Evolutionary conservation across 192 early-diverging fungal species (phyloP).

Genomic region (Coemansia erecta): DNA sequence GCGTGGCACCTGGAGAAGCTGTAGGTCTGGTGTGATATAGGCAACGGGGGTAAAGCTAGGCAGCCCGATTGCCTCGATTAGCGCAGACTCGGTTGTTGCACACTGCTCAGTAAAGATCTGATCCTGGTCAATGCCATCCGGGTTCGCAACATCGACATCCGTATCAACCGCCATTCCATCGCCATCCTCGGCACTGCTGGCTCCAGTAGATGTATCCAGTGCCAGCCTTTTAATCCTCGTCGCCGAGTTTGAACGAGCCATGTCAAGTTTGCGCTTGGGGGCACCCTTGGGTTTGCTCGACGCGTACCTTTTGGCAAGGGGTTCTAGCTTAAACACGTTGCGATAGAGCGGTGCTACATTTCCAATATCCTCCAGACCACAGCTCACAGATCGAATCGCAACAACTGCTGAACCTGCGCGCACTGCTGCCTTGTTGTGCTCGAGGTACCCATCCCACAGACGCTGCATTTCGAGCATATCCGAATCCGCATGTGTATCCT

Average conservation of each 20-base stretch:
- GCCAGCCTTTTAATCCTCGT: conserved; percentile 7
- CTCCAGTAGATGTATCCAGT: background rate
- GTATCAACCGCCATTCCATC: conserved; percentile 3
- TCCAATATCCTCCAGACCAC: conserved; percentile 41
- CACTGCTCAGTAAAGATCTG: conserved; percentile 13
- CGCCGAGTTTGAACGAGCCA: conserved; percentile 7
- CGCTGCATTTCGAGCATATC: conserved; percentile 13
- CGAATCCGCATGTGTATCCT: background rate
- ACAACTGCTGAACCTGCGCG: conserved; percentile 6
- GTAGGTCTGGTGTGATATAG: conserved; percentile 27
- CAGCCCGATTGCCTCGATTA: conserved; percentile 13
- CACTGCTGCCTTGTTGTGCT: background rate
- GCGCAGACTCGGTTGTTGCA: conserved; percentile 9
- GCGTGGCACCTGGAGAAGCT: conserved; percentile 33
- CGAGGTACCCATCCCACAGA: conserved; percentile 15
- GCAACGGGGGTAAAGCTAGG: conserved; percentile 22
- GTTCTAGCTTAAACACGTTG: conserved; percentile 22
- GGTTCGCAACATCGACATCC: background rate
- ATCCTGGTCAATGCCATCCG: conserved; percentile 9
- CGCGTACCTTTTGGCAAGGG: conserved; percentile 16
- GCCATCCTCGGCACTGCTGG: background rate
- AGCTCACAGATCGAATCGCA: conserved; percentile 30
- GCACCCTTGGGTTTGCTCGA: conserved; percentile 10
- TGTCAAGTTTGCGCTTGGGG: conserved; percentile 18
- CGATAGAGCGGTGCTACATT: conserved; percentile 29